Percentiles rank a stretch among this genome's conserved stretches.
Conservation (phyloP, 2,329 filamentous ascomycete species). For the Chaetothyriales sp. region DNA sequence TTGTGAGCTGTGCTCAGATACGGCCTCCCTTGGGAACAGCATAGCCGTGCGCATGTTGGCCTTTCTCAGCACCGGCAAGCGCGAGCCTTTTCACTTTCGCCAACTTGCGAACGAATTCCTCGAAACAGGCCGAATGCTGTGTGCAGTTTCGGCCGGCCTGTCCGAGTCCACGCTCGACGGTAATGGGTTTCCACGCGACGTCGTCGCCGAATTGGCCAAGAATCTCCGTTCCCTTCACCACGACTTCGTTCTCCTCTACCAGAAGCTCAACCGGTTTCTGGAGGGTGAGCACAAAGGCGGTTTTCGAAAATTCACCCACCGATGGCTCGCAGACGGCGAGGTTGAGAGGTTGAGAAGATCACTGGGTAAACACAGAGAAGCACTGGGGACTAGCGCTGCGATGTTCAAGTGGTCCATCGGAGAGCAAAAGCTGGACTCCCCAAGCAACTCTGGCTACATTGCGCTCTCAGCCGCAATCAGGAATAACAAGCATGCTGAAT, state of each 20-base stretch:
- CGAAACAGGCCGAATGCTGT: conserved; percentile 50
- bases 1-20: conserved; percentile 40
- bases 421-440: conserved; percentile 41
- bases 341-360: conserved; percentile 45
- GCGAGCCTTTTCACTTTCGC: conserved; percentile 41
- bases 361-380: conserved; percentile 44
- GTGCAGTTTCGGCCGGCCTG: conserved; percentile 52
- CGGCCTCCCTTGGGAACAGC: conserved; percentile 45
- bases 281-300: conserved; percentile 49
- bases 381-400: conserved; percentile 47
- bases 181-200: conserved; percentile 43
- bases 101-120: conserved; percentile 50
- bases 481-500: not conserved
- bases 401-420: conserved; percentile 53
- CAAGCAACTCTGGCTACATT: conserved; percentile 51
- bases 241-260: conserved; percentile 49
- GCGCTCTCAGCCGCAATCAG: conserved; percentile 44
- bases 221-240: conserved; percentile 46
- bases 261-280: conserved; percentile 46
- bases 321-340: conserved; percentile 46
- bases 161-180: conserved; percentile 36
- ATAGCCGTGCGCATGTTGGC: conserved; percentile 52
- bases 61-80: conserved; percentile 43
- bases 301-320: conserved; percentile 44
- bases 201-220: conserved; percentile 47